Percentiles rank a stretch among this genome's conserved stretches.
phyloP scores from a whole-genome alignment of 192 early-diverging fungal genomes.

The Coemansia sp. region DNA sequence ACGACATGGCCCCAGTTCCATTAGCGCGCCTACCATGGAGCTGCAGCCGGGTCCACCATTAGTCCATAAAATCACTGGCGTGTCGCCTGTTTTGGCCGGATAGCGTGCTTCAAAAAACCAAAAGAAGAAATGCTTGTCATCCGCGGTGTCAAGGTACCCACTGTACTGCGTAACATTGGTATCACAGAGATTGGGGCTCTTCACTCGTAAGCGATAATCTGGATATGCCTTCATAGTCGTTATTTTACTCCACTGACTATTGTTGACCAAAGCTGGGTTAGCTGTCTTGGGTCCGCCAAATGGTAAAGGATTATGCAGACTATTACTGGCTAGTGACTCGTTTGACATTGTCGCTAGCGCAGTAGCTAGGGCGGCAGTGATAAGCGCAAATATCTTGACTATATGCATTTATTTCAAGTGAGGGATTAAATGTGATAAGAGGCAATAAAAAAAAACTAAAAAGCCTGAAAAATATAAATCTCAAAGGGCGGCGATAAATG shows the following conservation, averaged over 20 bases:
- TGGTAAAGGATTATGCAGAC: not conserved
- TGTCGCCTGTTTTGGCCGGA: slow-evolving; percentile 58
- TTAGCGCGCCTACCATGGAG: slow-evolving; percentile 75
- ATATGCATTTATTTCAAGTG: not conserved
- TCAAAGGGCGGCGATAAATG: not conserved
- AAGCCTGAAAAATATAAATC: not conserved
- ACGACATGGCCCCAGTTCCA: slow-evolving; percentile 88
- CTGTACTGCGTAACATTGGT: slow-evolving; percentile 85
- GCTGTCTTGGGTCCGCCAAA: not conserved
- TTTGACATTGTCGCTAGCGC: not conserved
- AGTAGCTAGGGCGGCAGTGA: not conserved
- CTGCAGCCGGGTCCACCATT: slow-evolving; percentile 89
- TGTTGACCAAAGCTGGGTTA: slow-evolving; percentile 11
- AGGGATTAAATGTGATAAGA: not conserved
- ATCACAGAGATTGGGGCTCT: slow-evolving; percentile 82
- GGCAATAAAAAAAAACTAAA: not conserved
- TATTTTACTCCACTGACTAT: slow-evolving; percentile 30
- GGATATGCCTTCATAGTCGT: slow-evolving; percentile 62
- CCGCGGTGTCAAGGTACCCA: slow-evolving; percentile 71
- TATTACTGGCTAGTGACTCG: not conserved
- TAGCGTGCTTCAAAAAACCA: slow-evolving; percentile 96
- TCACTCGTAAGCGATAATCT: slow-evolving; percentile 72
- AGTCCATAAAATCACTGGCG: slow-evolving; percentile 78
- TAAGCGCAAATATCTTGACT: not conserved
- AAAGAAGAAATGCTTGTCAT: slow-evolving; percentile 85